Evolutionary conservation across 208 protist genomes (phyloP).

Genomic region (Trypanosoma rangeli): DNA sequence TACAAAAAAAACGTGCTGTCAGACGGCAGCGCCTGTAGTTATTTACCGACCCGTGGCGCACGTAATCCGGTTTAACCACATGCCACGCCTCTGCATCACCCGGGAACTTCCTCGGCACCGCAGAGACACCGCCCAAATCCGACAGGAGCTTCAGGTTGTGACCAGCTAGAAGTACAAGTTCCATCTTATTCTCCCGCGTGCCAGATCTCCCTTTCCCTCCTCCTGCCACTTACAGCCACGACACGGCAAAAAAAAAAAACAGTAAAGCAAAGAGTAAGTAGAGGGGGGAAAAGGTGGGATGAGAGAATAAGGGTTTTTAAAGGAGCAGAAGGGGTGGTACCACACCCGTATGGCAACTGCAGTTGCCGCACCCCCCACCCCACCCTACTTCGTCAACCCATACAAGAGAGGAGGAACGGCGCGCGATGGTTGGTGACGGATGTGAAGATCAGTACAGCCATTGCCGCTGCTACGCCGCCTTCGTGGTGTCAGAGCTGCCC

Average conservation of each 20-base stretch:
- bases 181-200: constrained; percentile 10
- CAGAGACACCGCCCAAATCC: constrained; percentile 23
- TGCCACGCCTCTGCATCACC: background rate
- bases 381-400: background rate
- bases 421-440: background rate
- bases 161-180: constrained; percentile 27
- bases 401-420: background rate
- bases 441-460: background rate
- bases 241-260: constrained; percentile 19
- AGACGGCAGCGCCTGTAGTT: constrained; percentile 30
- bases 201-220: background rate
- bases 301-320: background rate
- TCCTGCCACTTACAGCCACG: constrained; percentile 1
- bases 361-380: background rate
- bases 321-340: background rate
- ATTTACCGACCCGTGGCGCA: constrained; percentile 24
- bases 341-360: background rate
- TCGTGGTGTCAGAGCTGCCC: background rate
- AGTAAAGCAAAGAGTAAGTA: background rate
- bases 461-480: background rate
- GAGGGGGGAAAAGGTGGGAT: background rate
- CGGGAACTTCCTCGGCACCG: background rate
- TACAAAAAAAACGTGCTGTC: constrained; percentile 28
- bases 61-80: constrained; percentile 15
- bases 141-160: constrained; percentile 27